Base-by-base conservation (phyloP, 257 asterid species). In the Lantana camara region DNA sequence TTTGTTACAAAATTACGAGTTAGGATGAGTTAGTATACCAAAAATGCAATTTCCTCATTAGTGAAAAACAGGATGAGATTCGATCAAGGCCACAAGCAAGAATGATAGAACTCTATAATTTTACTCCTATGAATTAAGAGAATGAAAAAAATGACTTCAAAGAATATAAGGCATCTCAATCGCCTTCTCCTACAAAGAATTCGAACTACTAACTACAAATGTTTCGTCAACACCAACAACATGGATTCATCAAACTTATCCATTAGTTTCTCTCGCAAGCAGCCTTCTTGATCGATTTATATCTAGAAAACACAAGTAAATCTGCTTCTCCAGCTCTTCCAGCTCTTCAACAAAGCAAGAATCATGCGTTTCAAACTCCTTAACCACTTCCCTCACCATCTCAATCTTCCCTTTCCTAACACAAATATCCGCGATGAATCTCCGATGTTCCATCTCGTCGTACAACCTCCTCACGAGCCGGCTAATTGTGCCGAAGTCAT, bases 291-390 rank as follows among this genome's bases (percentile, higher is more conserved):
- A 78, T 69, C 95, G 77, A 70, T 78, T 73, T 21, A 89, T 79
- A 72, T 83, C 82, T 45, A 89, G 79, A 40, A 85, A 73, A 69
- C 96, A 85, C 80, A 89, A 70, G 60, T 74, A 83, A 22, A 83
- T 72, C 47, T 82, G 83, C 57, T 74, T 81, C 80, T 89, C 92
- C 37, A 89, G 77, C 74, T 89, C 96, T 14, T 85, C 80, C 74
- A 85, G 41, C 37, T 80, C 78, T 46, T 80, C 85, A 73, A 66
- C 20, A 49, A 86, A 70, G 9, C 76, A 55, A 50, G 44, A 32
- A 30, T 79, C 82, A 3, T 77, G 72, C 58, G 42, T 56, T 41
- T 63, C 75, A 59, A 84, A 82, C 23, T 79, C 83, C 75, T 53
- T 81, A 60, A 66, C 74, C 15, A 80, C 91, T 53, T 77, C 82